Base-by-base conservation (phyloP, 257 asterid genomes). In the Catharanthus roseus region DNA sequence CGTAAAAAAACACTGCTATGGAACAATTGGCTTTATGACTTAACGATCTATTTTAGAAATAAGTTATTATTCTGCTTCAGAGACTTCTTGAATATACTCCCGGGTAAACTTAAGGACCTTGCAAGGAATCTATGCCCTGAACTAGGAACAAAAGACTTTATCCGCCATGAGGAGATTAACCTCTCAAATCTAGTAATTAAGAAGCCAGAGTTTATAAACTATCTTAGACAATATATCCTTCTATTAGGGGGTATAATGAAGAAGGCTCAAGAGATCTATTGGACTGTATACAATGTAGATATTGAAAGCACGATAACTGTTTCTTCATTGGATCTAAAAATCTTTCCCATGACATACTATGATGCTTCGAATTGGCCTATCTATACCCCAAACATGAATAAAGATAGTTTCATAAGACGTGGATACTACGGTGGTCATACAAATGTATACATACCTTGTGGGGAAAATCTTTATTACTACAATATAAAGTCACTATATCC, bases 401-500 rank as follows among this genome's bases (percentile, higher is more conserved):
- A 54, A 21, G 55, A 51, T 12, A 49, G 10, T 11, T 49, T 68
- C 45, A 68, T 68, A 10, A 36, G 19, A 10, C 18, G 45, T 15
- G 72, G 72, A 1, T 49, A 68, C 47, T 49, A 29, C 10, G 47
- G 47, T 9, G 47, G 47, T 41, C 47, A 41, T 41, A 8, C 10
- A 8, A 12, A 41, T 41, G 47, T 42, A 23, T 29, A 65, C 29
- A 65, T n/a, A 39, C 19, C 16, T 12, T 21, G 0, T 10, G 70
- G 70, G 3, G 7, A 72, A 13, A 71, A n/a, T n/a, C n/a, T n/a
- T n/a, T n/a, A n/a, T n/a, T n/a, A n/a, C n/a, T n/a, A n/a, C n/a
- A n/a, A n/a, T 71, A 65, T 71, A 0, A 77, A 77, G 57, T 77
- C 73, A 1, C 42, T 77, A 21, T 65, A 77, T 38, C 77, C 77